Evolutionary conservation across 1,284 basidiomycete genomes (phyloP), one percentile per base, ranked within the genome.

Genomic region (Vanrija sp.): DNA sequence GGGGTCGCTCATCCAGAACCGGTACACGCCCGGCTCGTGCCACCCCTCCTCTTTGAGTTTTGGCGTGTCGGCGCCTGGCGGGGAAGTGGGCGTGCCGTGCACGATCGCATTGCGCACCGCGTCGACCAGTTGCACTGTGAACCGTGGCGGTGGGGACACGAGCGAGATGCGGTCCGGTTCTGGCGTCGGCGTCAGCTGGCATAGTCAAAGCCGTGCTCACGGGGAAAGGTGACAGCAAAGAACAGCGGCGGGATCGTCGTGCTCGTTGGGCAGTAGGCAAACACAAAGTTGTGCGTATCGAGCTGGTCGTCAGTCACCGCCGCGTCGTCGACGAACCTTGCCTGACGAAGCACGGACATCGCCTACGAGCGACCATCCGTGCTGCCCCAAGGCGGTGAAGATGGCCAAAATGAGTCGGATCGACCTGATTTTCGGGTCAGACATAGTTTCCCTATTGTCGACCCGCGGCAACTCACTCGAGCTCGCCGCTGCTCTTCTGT

Each of bases 121-220:
- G 8, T 61, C 60, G 45, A 73, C 61, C 38, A 75, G 53, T 2
- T 62, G 59, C 1, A 64, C 63, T 0, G 67, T 64, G 1, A 53
- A 51, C 42, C 62, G 62, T 1, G 59, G 54, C 4, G 71, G 71
- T 0, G 72, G 56, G 3, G 65, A 70, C 27, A 75, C 66, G 49
- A 75, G 53, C 1, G 72, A 72, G 4, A 75, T 53, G 15, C 70
- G 60, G 45, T 75, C 71, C 5, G 70, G 64, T 14, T 72, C 72
- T 75, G 57, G 18, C 0, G 31, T 27, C 6, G n/a, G n/a, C n/a
- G 43, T 54, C n/a, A 56, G 47, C 22, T 39, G 6, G 37, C 22
- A 39, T 1, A 15, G 16, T 14, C 19, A 10, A 7, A 16, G 41
- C 3, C 16, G 20, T n/a, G 56, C 69, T 56, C 22, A 72, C 72